A percentile compares a stretch with the other conserved stretches of the same genome.
Conservation (phyloP, 2,329 filamentous ascomycete species). For the Aspergillus calidoustus region DNA sequence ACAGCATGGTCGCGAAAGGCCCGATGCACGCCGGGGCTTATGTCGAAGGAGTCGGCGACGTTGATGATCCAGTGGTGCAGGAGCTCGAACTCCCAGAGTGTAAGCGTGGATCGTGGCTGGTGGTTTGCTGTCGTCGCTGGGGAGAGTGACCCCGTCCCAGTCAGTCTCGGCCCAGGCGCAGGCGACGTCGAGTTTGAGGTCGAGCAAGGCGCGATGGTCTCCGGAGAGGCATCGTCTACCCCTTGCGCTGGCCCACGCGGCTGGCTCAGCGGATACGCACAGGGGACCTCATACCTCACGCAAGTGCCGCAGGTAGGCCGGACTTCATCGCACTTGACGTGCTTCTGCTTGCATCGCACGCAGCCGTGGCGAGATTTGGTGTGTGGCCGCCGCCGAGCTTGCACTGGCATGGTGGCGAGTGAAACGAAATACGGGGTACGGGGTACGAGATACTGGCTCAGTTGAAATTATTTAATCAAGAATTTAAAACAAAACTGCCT, state of each 20-base stretch:
- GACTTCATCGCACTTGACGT: conserved; percentile 2
- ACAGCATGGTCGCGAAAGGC: neutral
- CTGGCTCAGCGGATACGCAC: neutral
- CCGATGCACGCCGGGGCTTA: neutral
- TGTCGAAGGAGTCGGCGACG: neutral
- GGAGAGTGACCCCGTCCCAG: too few species aligned
- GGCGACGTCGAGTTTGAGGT: neutral
- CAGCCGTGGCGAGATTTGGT: neutral
- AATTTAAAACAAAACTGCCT: too few species aligned
- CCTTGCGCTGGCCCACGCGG: too few species aligned
- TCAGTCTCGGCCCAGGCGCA: neutral
- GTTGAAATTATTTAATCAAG: too few species aligned
- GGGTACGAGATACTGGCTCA: too few species aligned
- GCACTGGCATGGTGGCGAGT: too few species aligned
- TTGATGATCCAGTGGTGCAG: conserved; percentile 1
- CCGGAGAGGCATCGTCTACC: too few species aligned
- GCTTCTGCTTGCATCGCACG: neutral
- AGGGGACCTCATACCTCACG: neutral
- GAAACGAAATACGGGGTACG: too few species aligned
- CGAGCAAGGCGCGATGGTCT: too few species aligned
- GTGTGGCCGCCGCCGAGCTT: neutral
- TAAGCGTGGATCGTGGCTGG: neutral
- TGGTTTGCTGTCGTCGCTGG: too few species aligned
- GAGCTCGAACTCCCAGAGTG: neutral
- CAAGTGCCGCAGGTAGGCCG: neutral